A percentile compares a stretch with the other conserved stretches of the same genome.
These are phyloP conservation scores for Sclerospora graminicola DNA, from an alignment of 352 stramenopile genomes.

Conservation along the genomic window DNA sequence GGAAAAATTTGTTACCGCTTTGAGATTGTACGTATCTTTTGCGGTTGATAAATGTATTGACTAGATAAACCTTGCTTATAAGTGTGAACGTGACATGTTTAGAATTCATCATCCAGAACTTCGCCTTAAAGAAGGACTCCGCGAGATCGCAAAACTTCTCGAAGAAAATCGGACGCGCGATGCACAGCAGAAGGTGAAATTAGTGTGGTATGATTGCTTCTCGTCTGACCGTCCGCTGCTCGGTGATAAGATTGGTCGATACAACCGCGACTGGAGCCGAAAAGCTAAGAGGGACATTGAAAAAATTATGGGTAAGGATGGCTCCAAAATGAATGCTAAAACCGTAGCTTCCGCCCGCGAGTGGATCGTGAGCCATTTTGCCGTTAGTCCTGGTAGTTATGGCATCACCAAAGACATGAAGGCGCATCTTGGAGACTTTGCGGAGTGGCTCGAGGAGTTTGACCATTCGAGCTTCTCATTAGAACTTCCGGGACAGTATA, in stretches of 20 bases:
- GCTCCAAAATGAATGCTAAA: slow-evolving; percentile 39
- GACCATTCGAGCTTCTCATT: slow-evolving; percentile 54
- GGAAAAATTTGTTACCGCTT: slow-evolving; percentile 72
- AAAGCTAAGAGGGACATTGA: slow-evolving; percentile 50
- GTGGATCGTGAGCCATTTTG: slow-evolving; percentile 67
- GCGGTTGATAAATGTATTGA: not conserved
- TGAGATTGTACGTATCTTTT: slow-evolving; percentile 43
- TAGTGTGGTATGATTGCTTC: slow-evolving; percentile 61
- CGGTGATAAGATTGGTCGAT: slow-evolving; percentile 51
- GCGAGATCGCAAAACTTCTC: slow-evolving; percentile 51
- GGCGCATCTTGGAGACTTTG: slow-evolving; percentile 66
- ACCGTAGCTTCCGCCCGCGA: slow-evolving; percentile 42
- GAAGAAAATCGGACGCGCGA: slow-evolving; percentile 29
- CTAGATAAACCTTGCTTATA: slow-evolving; percentile 4
- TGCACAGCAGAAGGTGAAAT: slow-evolving; percentile 24
- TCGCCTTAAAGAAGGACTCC: slow-evolving; percentile 67
- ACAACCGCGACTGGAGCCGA: slow-evolving; percentile 65
- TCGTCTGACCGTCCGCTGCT: slow-evolving; percentile 34
- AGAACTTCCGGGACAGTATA: slow-evolving; percentile 79
- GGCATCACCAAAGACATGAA: slow-evolving; percentile 81
- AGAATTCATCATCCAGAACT: slow-evolving; percentile 78
- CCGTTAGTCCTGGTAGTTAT: slow-evolving; percentile 51
- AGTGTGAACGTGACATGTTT: slow-evolving; percentile 2
- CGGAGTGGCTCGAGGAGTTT: slow-evolving; percentile 80
- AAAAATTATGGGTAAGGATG: slow-evolving; percentile 62